Conservation (phyloP, 352 stramenopile genomes). For the Pythium sukuiense region DNA sequence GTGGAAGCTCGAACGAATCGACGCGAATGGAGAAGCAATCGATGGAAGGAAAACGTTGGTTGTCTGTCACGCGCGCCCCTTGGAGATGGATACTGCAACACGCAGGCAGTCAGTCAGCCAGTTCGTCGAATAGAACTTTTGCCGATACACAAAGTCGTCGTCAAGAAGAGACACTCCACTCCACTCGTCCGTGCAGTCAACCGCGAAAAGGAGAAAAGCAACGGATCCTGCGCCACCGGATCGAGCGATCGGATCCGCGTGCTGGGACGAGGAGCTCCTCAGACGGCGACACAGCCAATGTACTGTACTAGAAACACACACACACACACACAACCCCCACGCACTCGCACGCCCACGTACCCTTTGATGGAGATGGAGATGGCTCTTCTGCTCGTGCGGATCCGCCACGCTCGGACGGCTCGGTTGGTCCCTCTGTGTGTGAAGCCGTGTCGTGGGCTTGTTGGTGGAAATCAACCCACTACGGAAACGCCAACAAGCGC, state of each 20-base stretch:
- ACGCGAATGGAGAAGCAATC: not conserved
- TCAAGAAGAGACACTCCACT: not conserved
- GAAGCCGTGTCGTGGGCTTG: not conserved
- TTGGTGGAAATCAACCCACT: conserved; percentile 1
- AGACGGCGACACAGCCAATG: not conserved
- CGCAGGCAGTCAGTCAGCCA: not conserved
- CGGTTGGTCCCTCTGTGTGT: conserved; percentile 5
- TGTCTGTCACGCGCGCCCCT: not conserved
- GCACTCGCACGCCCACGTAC: not conserved
- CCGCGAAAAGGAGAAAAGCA: not conserved
- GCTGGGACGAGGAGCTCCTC: not conserved
- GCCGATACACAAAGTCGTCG: not conserved
- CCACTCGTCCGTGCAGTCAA: not conserved
- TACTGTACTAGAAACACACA: not conserved
- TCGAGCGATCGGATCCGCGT: too few species aligned
- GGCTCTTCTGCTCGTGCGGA: conserved; percentile 19
- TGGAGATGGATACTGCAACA: conserved; percentile 3
- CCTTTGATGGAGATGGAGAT: not conserved
- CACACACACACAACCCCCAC: not conserved
- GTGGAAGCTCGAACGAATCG: not conserved
- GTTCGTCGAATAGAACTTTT: not conserved
- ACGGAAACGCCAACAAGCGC: not conserved
- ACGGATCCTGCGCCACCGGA: too few species aligned
- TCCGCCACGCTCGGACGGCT: not conserved
- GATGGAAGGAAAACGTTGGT: not conserved